Base-by-base conservation (phyloP, 2,329 filamentous ascomycete genomes). In the Coniochaeta prunicola region DNA sequence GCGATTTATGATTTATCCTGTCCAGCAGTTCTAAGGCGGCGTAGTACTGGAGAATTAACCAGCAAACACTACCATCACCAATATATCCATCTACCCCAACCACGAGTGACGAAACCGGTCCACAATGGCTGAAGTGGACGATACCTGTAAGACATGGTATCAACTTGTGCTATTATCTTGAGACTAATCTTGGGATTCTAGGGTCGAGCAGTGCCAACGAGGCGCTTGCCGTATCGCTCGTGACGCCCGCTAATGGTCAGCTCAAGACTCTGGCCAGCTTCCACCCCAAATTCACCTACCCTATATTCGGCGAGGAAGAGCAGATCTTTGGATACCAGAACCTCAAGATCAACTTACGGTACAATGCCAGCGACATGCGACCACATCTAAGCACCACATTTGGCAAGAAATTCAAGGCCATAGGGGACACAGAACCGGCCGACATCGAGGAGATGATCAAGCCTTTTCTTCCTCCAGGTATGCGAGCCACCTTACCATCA, bases 281-380 rank as follows among this genome's bases (percentile, higher is more conserved):
- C 73, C 81, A 90, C 61, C 96, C 94, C 0, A 83, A 84, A 68
- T 96, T 92, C 71, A 97, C 93, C 19, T 96, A 97, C 73, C 79
- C 91, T 1, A 89, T 99, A 63, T 97, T 97, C 66, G 91, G 91
- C 67, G 89, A 97, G n/a, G 88, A 94, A 9, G 92, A 99, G 73
- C 83, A 82, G 31, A 93, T 97, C 63, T 92, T 96, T 66, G 93
- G 93, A 38, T 96, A 97, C 78, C 87, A 91, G 70, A 85, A 86
- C 58, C 81, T 96, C 58, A 85, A 85, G 63, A 87, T 97, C 69
- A 83, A 85, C 62, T 76, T 97, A 58, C 85, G 85, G 62, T 87
- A 79, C 65, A 77, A 85, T 69, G 81, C 82, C 17, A 81, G 78
- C 70, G 89, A 97, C 70, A 85, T 97, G 76, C 86, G 87, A 64